Evolutionary conservation across 371 early-diverging fungal species (phyloP).

Genomic region (Coemansia linderi): DNA sequence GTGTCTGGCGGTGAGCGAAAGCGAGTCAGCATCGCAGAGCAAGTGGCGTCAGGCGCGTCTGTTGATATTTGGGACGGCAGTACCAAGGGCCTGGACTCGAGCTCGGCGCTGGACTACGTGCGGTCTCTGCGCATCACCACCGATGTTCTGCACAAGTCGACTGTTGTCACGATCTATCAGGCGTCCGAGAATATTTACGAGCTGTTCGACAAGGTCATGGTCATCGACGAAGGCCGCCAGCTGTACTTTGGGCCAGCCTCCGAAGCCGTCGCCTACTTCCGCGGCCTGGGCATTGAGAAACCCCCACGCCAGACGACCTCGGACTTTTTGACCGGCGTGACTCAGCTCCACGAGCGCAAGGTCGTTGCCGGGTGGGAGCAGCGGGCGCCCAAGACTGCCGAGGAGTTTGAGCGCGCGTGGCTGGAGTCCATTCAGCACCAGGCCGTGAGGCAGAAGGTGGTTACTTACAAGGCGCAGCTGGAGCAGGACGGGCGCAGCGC

Average conservation of each 20-base stretch:
- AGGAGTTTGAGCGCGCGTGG: slow-evolving; percentile 66
- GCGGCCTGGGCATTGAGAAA: slow-evolving; percentile 66
- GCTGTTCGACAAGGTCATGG: slow-evolving; percentile 72
- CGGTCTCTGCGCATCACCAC: slow-evolving; percentile 60
- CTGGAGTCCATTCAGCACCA: slow-evolving; percentile 66
- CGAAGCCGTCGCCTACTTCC: slow-evolving; percentile 67
- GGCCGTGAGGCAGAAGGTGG: slow-evolving; percentile 69
- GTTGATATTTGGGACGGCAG: slow-evolving; percentile 86
- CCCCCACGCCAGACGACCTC: slow-evolving; percentile 73
- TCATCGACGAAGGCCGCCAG: slow-evolving; percentile 71
- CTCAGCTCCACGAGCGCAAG: slow-evolving; percentile 60
- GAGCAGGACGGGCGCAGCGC: slow-evolving; percentile 57
- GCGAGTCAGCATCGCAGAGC: slow-evolving; percentile 83
- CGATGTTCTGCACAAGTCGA: slow-evolving; percentile 62
- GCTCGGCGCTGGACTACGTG: slow-evolving; percentile 66
- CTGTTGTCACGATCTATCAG: slow-evolving; percentile 64
- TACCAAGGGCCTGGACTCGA: slow-evolving; percentile 88
- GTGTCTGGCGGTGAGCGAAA: slow-evolving; percentile 87
- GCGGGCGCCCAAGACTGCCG: slow-evolving; percentile 65
- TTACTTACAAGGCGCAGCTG: slow-evolving; percentile 49
- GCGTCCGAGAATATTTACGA: slow-evolving; percentile 72
- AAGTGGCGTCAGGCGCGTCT: slow-evolving; percentile 74
- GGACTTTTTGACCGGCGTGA: slow-evolving; percentile 76
- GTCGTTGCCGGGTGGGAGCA: slow-evolving; percentile 62
- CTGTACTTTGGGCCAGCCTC: slow-evolving; percentile 75